Base-by-base conservation (phyloP, 345 rosid species). In the Reutealis trisperma region DNA sequence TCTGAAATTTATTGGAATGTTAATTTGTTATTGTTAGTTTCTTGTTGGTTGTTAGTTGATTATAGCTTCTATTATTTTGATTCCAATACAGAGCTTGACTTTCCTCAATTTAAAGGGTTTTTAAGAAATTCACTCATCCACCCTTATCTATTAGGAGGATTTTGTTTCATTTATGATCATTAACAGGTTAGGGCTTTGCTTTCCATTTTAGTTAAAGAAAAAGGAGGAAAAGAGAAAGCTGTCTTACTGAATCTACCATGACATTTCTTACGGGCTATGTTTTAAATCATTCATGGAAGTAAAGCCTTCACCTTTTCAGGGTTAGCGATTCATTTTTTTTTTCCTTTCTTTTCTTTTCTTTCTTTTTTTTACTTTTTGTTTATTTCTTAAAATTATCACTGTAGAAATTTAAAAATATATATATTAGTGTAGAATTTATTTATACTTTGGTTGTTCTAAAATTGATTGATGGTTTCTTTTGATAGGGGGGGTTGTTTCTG, bases 381-480 rank as follows among this genome's bases (percentile, higher is more conserved):
- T 55, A 1, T 60, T 21, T 71, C 41, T 76, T 54, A 0, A 14
- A 9, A 64, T 47, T 24, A 45, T 58, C 65, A 19, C 49, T 24
- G 22, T 49, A 57, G 54, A 27, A 27, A 27, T 34, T 34, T 34
- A 34, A 34, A 34, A 27, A 27, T 27, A 27, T 0, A 27, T 27
- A 27, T 34, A 34, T 2, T 4, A 2, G 3, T 34, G 37, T 34
- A 34, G 37, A 34, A 45, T 61, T 61, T 13, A 19, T 60, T 51
- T 57, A n/a, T 25, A 12, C 37, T 0, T 37, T 12, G 10, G 55
- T 11, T 34, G 58, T 64, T 34, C 22, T 62, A 70, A 27, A 65
- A 61, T 30, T 59, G 16, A 72, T 62, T 72, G 12, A 49, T 69
- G 57, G 30, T 81, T 82, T 67, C 51, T 37, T 71, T 65, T 75